A percentile compares a stretch with the other conserved stretches of the same genome.
Conservation (phyloP, 1,284 basidiomycete genomes). For the Naganishia sp. region DNA sequence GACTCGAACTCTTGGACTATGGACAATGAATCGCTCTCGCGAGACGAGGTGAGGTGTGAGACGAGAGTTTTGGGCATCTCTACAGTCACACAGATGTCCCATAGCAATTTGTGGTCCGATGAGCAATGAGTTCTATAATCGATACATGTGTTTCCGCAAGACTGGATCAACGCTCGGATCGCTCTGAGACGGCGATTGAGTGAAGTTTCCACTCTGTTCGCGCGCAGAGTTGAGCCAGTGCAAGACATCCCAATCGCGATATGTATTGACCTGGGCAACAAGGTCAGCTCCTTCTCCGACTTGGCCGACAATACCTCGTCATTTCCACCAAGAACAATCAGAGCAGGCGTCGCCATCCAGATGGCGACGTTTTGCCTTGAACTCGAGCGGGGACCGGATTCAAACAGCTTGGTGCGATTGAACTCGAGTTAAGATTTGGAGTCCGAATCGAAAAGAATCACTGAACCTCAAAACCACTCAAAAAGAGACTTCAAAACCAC, state of each 20-base stretch:
- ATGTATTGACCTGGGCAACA: slow-evolving; percentile 26
- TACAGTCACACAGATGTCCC: no score
- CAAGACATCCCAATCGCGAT: neutral
- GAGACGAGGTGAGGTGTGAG: no score
- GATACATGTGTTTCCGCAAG: neutral
- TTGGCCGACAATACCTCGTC: slow-evolving; percentile 16
- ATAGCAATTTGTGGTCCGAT: no score
- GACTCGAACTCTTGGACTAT: no score
- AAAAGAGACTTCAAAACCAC: neutral
- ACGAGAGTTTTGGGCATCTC: no score
- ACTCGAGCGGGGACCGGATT: slow-evolving; percentile 36
- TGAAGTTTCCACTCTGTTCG: slow-evolving; percentile 28
- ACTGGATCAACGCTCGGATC: slow-evolving; percentile 32
- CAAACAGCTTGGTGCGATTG: slow-evolving; percentile 40
- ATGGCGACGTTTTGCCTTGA: slow-evolving; percentile 8
- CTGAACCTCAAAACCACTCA: no score
- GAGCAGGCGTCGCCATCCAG: slow-evolving; percentile 19
- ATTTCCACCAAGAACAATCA: slow-evolving; percentile 12
- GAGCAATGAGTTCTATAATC: no score
- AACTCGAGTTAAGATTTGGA: no score
- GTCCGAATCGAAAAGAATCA: neutral
- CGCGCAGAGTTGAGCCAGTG: neutral
- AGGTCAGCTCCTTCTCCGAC: slow-evolving; percentile 7
- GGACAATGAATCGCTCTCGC: no score
- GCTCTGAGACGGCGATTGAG: slow-evolving; percentile 30